Evolutionary conservation across 306 rosid species (phyloP), one percentile per base, ranked within the genome.

Genomic region (Acacia confusa): DNA sequence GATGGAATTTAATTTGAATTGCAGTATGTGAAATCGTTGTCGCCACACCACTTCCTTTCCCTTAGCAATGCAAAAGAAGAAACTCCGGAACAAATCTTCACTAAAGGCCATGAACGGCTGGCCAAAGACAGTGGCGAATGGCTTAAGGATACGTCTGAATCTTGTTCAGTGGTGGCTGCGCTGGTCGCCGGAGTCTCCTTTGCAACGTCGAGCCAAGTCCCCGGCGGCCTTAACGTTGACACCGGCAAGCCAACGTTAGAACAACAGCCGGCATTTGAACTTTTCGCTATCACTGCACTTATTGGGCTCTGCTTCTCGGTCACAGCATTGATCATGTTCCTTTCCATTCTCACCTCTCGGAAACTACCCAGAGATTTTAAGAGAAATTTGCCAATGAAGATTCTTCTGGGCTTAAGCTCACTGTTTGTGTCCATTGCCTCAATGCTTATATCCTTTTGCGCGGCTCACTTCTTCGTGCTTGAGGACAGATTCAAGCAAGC

Each of bases 291-390:
- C 14, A 30, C 88, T 0, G 85, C 92, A 0, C 74, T 89, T 0
- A 15, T 86, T 12, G 89, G 90, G 0, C 90, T 91, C 0, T 88
- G 87, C 72, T 88, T 82, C 82, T 93, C 96, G 0, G 84, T 87
- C 9, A 85, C 86, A 0, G 70, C 91, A 4, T 36, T 91, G 27
- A 71, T 91, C 1, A 88, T 88, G 86, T 93, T 93, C 68, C 90
- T 91, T 0, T 44, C 93, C 61, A 86, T 90, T 13, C 55, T 86
- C 34, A 87, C 87, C 11, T 89, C 94, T 0, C 66, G 87, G 9
- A 83, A 83, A 77, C 83, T 83, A 68, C 82, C 76, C 1, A 86
- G 52, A 41, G 91, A 89, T 50, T 92, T 92, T 17, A 75, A 63
- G 0, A 40, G 2, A 19, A 74, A 43, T 28, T 76, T 91, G 83